Evolutionary conservation across 306 rosid species (phyloP), one percentile per base, ranked within the genome.

Genomic region (Inga oerstediana): DNA sequence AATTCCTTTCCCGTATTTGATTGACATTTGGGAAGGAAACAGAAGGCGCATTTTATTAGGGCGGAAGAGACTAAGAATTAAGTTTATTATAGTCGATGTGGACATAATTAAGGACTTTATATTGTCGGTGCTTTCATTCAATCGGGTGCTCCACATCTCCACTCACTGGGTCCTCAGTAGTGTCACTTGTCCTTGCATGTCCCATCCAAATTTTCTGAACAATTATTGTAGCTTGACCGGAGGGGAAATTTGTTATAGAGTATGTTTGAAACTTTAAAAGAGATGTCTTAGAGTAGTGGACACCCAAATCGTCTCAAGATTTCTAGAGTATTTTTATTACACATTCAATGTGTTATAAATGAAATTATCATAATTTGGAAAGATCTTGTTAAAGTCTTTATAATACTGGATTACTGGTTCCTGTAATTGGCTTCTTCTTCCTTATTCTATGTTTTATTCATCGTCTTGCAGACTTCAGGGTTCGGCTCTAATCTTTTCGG

Each of bases 371-470:
- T 5, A 68, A 35, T 16, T 11, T 17, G 19, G 27, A 68, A 68
- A 68, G 90, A 66, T 90, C 93, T 19, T 76, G 45, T 37, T 83
- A 16, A 78, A 16, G 35, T 76, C 70, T 41, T 72, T 62, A 10
- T 46, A 77, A 91, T 59, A 71, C 30, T 22, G 66, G 66, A 59
- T 59, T 59, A 59, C 78, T 10, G 39, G 48, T 70, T 49, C 16
- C 49, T 13, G 27, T 41, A 5, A 78, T 44, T 22, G 4, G 34
- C 32, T 77, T 46, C 24, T 77, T 37, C 24, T 74, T 37, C 46
- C 32, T 3, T 32, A 49, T 69, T 45, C 22, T 46, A 35, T 35
- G 24, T 16, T 67, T 7, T 11, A 39, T 80, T 64, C 48, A 59
- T 20, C 74, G 48, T 9, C 34, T 10, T 0, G 35, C 13, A 2